These are phyloP conservation scores for Elsinoe australis DNA, from an alignment of 2,329 filamentous ascomycete species.

Conservation along the genomic window DNA sequence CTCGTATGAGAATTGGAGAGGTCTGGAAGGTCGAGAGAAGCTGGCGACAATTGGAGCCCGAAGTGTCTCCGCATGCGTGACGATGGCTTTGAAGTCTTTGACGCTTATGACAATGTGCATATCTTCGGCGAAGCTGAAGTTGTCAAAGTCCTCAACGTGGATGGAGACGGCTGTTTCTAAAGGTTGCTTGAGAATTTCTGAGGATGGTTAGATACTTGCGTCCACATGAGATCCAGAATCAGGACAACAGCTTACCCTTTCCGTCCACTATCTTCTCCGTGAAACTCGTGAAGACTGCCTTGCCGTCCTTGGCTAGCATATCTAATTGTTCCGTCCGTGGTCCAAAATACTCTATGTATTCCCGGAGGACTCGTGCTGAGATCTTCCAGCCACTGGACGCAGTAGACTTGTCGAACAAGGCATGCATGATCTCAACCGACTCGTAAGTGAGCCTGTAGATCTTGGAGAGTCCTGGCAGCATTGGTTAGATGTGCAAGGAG, in stretches of 20 bases:
- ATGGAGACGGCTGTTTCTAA: constrained; percentile 72
- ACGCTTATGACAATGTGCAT: constrained; percentile 74
- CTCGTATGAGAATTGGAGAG: constrained; percentile 65
- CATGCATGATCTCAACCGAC: constrained; percentile 63
- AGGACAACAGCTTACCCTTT: constrained; percentile 41
- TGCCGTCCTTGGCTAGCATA: constrained; percentile 62
- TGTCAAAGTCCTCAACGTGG: constrained; percentile 67
- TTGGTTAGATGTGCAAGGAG: too few species aligned
- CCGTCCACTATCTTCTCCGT: constrained; percentile 70
- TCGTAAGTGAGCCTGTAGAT: constrained; percentile 72
- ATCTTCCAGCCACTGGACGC: constrained; percentile 65
- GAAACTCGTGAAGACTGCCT: constrained; percentile 70
- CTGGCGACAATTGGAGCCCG: constrained; percentile 58
- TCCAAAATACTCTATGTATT: constrained; percentile 73
- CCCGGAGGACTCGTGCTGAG: constrained; percentile 60
- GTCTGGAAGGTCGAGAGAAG: constrained; percentile 64
- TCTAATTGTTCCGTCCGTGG: constrained; percentile 74
- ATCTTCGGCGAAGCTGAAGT: constrained; percentile 65
- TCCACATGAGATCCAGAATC: not conserved
- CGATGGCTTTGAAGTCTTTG: constrained; percentile 73
- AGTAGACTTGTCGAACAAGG: constrained; percentile 61
- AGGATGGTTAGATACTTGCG: constrained; percentile 19
- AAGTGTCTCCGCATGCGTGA: constrained; percentile 64
- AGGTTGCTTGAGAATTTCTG: constrained; percentile 70
- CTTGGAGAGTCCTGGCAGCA: constrained; percentile 66